Evolutionary conservation across 2,329 filamentous ascomycete genomes (phyloP).

Genomic region (Scorias spongiosa): DNA sequence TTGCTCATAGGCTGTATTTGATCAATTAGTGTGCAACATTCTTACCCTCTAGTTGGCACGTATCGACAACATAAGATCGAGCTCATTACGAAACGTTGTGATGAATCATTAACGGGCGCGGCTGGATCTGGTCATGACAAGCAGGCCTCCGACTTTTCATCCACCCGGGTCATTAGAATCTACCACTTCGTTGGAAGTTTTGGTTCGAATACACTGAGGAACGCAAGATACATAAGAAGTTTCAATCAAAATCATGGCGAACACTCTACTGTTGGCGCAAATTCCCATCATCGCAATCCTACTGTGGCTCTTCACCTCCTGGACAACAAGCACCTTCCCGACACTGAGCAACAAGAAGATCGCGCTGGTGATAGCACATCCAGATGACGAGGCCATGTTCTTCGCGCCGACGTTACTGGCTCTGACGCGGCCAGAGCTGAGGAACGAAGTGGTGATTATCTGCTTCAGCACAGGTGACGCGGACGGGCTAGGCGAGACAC

Average conservation of each 20-base stretch:
- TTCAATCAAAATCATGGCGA: not conserved
- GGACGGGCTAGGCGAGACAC: conserved; percentile 68
- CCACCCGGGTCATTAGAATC: too few relatives aligned
- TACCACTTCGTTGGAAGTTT: too few relatives aligned
- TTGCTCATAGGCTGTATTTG: too few relatives aligned
- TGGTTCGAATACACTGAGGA: too few relatives aligned
- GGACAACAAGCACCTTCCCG: conserved; percentile 40
- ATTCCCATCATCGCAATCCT: conserved; percentile 27
- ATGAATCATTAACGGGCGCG: too few relatives aligned
- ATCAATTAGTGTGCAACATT: too few relatives aligned
- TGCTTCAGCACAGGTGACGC: conserved; percentile 87
- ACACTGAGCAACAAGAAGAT: conserved; percentile 69
- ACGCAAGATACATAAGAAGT: too few relatives aligned
- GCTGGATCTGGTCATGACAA: too few relatives aligned
- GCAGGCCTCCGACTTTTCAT: too few relatives aligned
- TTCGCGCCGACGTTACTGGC: conserved; percentile 79
- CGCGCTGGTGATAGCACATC: conserved; percentile 85
- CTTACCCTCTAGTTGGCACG: too few relatives aligned
- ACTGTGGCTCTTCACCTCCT: conserved; percentile 33
- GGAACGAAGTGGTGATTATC: conserved; percentile 87
- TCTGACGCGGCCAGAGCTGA: conserved; percentile 62
- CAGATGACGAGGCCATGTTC: conserved; percentile 99
- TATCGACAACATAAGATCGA: too few relatives aligned
- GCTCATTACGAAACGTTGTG: too few relatives aligned
- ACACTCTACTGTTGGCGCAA: conserved; percentile 7